Evolutionary conservation across 2,329 filamentous ascomycete genomes (phyloP), one percentile per base, ranked within the genome.

Genomic region (Zymoseptoria crescenta): DNA sequence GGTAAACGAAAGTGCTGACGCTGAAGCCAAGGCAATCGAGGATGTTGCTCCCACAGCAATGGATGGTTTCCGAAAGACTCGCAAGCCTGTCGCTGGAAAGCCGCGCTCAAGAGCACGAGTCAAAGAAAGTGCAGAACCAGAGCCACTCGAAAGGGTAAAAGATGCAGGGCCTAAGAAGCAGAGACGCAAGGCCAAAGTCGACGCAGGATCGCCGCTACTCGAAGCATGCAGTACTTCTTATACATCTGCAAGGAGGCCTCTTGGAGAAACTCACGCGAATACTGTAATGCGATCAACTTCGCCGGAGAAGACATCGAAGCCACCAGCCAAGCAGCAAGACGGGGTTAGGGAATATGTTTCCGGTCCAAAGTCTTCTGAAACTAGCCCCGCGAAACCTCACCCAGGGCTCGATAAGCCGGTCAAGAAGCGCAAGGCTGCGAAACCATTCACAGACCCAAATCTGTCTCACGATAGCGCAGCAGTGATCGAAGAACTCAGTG

Each of bases 201-300:
- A 45, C 4, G 35, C 35, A 45, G n/a, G 35, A 13, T 16, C 13
- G 16, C 16, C 35, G 16, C 13, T 6, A 45, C 35, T 45, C n/a
- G 16, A 6, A 45, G 10, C 35, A 2, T 13, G n/a, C 35, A 45
- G 35, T 7, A 45, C 35, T 45, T 45, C 35, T 45, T 13, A 45
- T 16, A 16, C 2, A 45, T 45, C 35, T 45, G 35, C 2, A 53
- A 27, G 50, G 19, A 52, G 28, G 30, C 54, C 61, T 20, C 56
- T 63, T 16, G 41, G 19, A 19, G 59, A 64, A 49, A 62, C 62
- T 8, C 56, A 58, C 45, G 49, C 48, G 19, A 64, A 64, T 48
- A 41, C 53, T 29, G 49, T 29, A 21, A 13, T 58, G 8, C 35
- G 54, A 21, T 56, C 54, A 13, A 41, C 29, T 21, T 62, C 61